phyloP scores from a whole-genome alignment of 306 rosid species.

The Biancaea sappan region DNA sequence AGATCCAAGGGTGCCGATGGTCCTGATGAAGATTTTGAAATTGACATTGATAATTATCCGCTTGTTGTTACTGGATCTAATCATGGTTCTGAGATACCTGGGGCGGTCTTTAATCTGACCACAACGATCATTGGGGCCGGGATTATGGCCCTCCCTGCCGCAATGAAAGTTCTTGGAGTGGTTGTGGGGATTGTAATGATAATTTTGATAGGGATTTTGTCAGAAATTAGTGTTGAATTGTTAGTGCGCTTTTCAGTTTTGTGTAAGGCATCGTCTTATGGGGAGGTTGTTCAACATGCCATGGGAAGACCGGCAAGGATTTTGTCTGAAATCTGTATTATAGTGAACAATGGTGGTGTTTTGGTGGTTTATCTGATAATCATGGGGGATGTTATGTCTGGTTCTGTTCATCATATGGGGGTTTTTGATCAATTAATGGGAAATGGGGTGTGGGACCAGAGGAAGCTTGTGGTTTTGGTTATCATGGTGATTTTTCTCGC shows the following conservation, averaged over 20 bases:
- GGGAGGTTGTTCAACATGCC: conserved; percentile 87
- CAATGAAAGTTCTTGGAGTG: conserved; percentile 94
- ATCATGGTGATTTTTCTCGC: conserved; percentile 75
- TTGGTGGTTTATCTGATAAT: conserved; percentile 91
- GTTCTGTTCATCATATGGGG: conserved; percentile 78
- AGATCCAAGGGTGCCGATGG: conserved; percentile 42
- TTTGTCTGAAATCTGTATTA: conserved; percentile 73
- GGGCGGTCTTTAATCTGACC: conserved; percentile 88
- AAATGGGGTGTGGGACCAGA: conserved; percentile 89
- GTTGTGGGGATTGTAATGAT: conserved; percentile 69
- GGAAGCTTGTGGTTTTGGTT: conserved; percentile 74
- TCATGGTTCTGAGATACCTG: conserved; percentile 67
- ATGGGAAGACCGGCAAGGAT: conserved; percentile 75
- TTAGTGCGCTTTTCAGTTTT: conserved; percentile 65
- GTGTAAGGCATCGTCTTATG: conserved; percentile 74
- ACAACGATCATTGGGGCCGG: conserved; percentile 94
- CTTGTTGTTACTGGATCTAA: conserved; percentile 52
- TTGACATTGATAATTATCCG: conserved; percentile 64
- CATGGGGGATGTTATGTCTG: conserved; percentile 99
- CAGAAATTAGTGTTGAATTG: conserved; percentile 82
- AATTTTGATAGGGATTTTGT: conserved; percentile 76
- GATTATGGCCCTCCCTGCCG: conserved; percentile 94
- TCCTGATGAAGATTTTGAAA: conserved; percentile 58
- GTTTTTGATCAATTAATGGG: conserved; percentile 93
- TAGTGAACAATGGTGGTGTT: conserved; percentile 83